phyloP scores from a whole-genome alignment of 805 yeast species.

The Candida glaebosa region DNA sequence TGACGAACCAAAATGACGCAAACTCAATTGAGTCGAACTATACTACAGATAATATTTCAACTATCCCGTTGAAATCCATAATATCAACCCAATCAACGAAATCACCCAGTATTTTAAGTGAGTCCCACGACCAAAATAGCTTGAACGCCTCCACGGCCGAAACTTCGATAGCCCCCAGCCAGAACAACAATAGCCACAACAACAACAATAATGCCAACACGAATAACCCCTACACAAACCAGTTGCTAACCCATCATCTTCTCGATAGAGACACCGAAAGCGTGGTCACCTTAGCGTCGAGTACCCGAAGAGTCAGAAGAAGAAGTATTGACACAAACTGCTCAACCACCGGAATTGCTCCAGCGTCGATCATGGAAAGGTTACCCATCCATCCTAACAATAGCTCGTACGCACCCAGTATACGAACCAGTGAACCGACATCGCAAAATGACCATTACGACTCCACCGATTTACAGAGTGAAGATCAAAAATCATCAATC shows the following conservation, averaged over 20 bases:
- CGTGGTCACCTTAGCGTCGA: constrained; percentile 41
- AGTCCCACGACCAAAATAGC: constrained; percentile 26
- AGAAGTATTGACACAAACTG: constrained; percentile 53
- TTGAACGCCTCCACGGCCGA: constrained; percentile 46
- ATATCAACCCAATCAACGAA: constrained; percentile 39
- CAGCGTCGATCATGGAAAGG: constrained; percentile 67
- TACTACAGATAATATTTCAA: constrained; percentile 39
- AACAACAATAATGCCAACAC: constrained; percentile 4
- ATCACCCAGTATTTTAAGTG: constrained; percentile 37
- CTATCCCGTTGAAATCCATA: constrained; percentile 46
- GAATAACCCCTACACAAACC: background rate
- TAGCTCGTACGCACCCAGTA: constrained; percentile 19
- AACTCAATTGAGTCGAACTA: background rate
- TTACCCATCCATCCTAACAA: constrained; percentile 29
- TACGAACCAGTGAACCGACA: constrained; percentile 9
- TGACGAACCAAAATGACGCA: constrained; percentile 1
- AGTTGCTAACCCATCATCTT: background rate
- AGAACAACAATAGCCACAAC: background rate
- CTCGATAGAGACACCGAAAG: constrained; percentile 40
- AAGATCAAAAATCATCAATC: constrained; percentile 1
- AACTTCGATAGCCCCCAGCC: constrained; percentile 47
- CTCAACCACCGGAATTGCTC: constrained; percentile 67
- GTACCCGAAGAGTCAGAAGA: constrained; percentile 36
- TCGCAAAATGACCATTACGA: constrained; percentile 10
- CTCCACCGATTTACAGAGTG: constrained; percentile 8